Evolutionary conservation across 2,329 filamentous ascomycete species (phyloP), one percentile per base, ranked within the genome.

Genomic region (Fusarium algeriense): DNA sequence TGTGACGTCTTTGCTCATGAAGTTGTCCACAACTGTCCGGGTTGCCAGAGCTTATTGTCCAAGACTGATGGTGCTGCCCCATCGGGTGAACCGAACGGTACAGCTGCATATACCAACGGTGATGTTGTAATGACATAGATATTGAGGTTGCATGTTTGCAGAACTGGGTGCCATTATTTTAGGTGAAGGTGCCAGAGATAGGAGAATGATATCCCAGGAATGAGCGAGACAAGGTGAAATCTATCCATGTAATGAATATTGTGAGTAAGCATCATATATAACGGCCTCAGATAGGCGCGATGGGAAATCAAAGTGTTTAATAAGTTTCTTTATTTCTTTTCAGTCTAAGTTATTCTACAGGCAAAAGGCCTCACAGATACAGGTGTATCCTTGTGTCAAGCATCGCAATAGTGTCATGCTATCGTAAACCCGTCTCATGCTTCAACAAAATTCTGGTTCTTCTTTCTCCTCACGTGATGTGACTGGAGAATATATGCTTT

Each of bases 1-100:
- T 99, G 96, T 80, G 96, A 99, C 80, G 90, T 98, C 28, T 98
- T 96, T 82, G 92, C 93, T 28, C 96, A 99, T 79, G 94, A 98
- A 82, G 90, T 97, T 15, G 88, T 97, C 55, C 95, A 99, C 80
- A 98, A 98, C 81, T 99, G 96, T 77, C 95, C 96, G 0, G 95
- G 95, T 1, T 99, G 96, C 80, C 91, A 89, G 80, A 88, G 87
- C 76, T 84, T 85, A 61, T 78, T 40, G 13, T 63, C 49, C 38
- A 65, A 64, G 58, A 48, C 41, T 41, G 72, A 70, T 52, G 65
- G 67, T 45, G 66, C 64, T 15, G 58, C 69, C 38, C 50, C 54
- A 44, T 58, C 69, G 30, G 64, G 68, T 17, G 76, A 76, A 56
- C 68, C 74, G 26, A 81, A 82, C 55, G 80, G 80, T 13, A 69